Percentiles rank a stretch among this genome's conserved stretches.
phyloP scores from a whole-genome alignment of 305 asterid genomes.

The Fraxinus nigra region DNA sequence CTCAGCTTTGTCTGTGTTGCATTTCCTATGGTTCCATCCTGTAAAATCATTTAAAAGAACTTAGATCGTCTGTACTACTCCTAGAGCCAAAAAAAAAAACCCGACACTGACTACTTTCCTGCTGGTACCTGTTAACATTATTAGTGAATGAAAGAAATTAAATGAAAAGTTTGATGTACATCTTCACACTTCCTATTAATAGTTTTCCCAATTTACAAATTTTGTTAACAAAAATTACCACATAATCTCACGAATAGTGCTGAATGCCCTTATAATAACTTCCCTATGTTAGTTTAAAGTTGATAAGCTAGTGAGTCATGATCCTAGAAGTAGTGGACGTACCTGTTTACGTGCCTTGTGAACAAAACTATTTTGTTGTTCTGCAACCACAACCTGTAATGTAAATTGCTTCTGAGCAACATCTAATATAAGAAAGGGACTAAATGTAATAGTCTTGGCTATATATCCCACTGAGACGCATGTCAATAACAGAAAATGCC shows the following conservation, averaged over 20 bases:
- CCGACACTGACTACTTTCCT: background rate
- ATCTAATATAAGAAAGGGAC: background rate
- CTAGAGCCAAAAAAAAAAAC: background rate
- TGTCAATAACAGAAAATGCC: background rate
- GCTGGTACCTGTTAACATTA: background rate
- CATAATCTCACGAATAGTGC: background rate
- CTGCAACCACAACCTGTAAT: conserved; percentile 59
- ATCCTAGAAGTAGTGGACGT: conserved; percentile 22
- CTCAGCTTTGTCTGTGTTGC: conserved; percentile 39
- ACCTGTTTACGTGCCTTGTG: conserved; percentile 86
- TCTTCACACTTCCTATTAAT: background rate
- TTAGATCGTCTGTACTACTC: background rate
- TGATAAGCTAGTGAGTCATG: background rate
- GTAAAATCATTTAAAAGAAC: conserved; percentile 19
- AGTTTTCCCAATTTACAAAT: background rate
- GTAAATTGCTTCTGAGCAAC: conserved; percentile 21
- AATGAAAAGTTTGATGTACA: background rate
- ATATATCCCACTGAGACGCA: background rate
- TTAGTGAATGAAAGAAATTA: background rate
- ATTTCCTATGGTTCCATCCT: conserved; percentile 54
- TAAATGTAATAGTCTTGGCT: background rate
- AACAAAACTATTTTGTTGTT: conserved; percentile 58
- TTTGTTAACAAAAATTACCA: background rate
- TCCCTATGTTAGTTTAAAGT: background rate
- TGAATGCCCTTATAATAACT: background rate